Evolutionary conservation across 2,329 filamentous ascomycete species (phyloP).

Genomic region (Bipolaris oryzae): DNA sequence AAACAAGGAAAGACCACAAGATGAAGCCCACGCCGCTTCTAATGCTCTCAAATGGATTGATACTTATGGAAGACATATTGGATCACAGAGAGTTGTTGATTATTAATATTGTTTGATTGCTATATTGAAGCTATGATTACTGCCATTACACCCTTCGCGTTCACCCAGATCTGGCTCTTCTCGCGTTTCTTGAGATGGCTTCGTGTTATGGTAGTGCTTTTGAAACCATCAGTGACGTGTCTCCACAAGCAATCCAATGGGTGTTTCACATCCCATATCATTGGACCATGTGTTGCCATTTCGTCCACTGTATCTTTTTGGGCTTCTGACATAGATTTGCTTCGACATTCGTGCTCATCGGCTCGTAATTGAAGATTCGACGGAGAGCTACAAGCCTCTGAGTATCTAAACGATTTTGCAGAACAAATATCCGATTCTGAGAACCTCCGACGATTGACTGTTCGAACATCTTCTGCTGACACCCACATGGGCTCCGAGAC

Average conservation of each 20-base stretch:
- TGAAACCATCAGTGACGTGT: not conserved
- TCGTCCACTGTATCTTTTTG: constrained; percentile 10
- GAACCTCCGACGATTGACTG: not conserved
- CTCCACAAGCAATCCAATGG: constrained; percentile 11
- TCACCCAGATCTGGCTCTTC: constrained; percentile 12
- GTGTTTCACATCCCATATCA: not conserved
- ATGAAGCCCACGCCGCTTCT: constrained; percentile 8
- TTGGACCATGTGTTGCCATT: not conserved
- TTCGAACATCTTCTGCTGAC: not conserved
- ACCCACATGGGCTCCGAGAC: constrained; percentile 2
- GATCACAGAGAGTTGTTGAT: not conserved
- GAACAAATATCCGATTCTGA: constrained; percentile 1
- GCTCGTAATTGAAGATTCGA: constrained; percentile 11
- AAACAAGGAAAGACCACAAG: not conserved
- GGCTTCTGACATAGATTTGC: constrained; percentile 2
- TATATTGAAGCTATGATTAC: constrained; percentile 24
- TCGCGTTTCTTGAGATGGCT: not conserved
- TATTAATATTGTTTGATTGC: not conserved
- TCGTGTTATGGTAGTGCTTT: not conserved
- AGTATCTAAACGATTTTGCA: not conserved
- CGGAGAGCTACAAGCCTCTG: not conserved
- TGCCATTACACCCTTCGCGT: constrained; percentile 20
- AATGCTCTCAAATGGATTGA: constrained; percentile 27
- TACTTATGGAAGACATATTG: constrained; percentile 6
- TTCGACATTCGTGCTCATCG: not conserved